Evolutionary conservation across 345 rosid genomes (phyloP).

Genomic region (Rhodamnia rubescens): DNA sequence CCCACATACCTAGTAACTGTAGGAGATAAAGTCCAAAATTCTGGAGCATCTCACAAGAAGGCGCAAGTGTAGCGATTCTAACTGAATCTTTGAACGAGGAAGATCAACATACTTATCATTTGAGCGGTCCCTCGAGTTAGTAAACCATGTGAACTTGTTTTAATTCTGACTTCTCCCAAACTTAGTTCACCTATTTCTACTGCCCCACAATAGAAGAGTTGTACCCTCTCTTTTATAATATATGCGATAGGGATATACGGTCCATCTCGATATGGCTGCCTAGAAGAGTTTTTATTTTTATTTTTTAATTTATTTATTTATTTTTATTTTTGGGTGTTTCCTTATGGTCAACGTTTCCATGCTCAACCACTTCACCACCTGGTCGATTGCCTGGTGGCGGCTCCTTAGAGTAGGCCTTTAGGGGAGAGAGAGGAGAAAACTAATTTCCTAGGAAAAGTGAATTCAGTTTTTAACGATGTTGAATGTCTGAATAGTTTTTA

Average conservation of each 20-base stretch:
- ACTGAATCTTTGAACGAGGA: neutral
- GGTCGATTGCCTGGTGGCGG: neutral
- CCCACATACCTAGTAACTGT: neutral
- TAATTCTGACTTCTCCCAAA: neutral
- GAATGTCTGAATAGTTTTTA: neutral
- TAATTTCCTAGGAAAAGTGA: neutral
- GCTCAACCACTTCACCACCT: neutral
- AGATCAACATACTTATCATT: neutral
- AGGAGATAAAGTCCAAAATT: neutral
- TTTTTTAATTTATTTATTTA: too few relatives aligned
- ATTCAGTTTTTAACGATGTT: neutral
- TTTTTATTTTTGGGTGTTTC: neutral
- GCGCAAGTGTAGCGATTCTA: neutral
- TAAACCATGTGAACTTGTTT: neutral
- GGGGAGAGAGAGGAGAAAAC: neutral
- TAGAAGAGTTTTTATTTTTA: neutral
- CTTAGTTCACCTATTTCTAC: neutral
- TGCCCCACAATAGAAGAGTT: neutral
- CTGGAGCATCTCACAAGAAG: neutral
- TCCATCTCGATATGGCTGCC: neutral
- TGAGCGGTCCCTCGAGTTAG: neutral
- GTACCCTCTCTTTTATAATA: neutral
- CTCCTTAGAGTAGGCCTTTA: neutral
- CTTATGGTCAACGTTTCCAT: neutral
- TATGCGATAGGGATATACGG: neutral